Conservation (phyloP, 768 basidiomycete species). For the Leccinum imitatum region DNA sequence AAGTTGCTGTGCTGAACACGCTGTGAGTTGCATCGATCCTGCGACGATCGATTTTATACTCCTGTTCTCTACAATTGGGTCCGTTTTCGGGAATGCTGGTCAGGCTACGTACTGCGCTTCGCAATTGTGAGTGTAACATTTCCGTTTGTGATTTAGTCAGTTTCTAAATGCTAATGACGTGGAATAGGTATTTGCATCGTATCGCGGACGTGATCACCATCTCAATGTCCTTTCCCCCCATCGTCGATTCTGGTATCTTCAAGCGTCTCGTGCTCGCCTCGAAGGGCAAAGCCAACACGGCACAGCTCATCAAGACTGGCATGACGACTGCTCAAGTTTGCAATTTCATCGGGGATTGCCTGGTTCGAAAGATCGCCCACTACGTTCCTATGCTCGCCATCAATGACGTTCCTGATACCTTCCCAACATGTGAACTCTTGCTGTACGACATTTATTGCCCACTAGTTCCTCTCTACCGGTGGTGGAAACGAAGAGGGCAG, state of each 20-base stretch:
- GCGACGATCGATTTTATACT: slow-evolving; percentile 31
- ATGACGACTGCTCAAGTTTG: slow-evolving; percentile 34
- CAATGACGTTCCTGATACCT: slow-evolving; percentile 24
- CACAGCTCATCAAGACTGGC: slow-evolving; percentile 31
- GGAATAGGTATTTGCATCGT: slow-evolving; percentile 31
- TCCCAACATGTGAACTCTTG: slow-evolving; percentile 27
- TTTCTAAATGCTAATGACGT: neutral
- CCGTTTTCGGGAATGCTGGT: slow-evolving; percentile 32
- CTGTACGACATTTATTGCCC: slow-evolving; percentile 25
- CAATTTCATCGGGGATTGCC: slow-evolving; percentile 33
- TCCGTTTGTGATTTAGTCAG: no score
- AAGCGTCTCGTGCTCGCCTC: slow-evolving; percentile 31
- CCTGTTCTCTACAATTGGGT: slow-evolving; percentile 35
- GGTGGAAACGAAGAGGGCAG: slow-evolving; percentile 14
- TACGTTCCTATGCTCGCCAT: slow-evolving; percentile 32
- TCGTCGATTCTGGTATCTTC: slow-evolving; percentile 35
- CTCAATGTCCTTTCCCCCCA: slow-evolving; percentile 35
- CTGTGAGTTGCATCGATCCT: slow-evolving; percentile 18
- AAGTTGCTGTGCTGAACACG: slow-evolving; percentile 21
- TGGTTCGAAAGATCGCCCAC: slow-evolving; percentile 30
- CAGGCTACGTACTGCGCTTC: slow-evolving; percentile 26
- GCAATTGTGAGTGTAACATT: slow-evolving; percentile 1
- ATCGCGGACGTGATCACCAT: slow-evolving; percentile 30
- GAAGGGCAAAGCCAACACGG: slow-evolving; percentile 29
- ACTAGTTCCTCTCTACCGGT: slow-evolving; percentile 15